Conservation (phyloP, 2,329 filamentous ascomycete species). For the Fusarium sp. region DNA sequence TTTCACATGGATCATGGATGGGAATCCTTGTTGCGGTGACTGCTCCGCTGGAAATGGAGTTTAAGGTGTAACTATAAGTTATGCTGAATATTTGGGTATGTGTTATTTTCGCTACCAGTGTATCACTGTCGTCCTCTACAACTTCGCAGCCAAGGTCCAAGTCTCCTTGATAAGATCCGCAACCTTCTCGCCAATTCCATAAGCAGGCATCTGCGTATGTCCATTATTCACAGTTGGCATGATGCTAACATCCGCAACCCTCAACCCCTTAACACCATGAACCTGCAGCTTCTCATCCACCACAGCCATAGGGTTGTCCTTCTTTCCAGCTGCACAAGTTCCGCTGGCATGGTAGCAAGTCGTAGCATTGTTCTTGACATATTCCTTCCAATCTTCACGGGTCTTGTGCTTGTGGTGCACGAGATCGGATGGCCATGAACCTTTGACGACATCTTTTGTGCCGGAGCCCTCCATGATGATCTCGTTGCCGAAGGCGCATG, state of each 20-base stretch:
- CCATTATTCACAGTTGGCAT: slow-evolving; percentile 63
- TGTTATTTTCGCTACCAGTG: neutral
- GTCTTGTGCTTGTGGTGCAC: slow-evolving; percentile 64
- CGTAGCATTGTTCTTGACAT: slow-evolving; percentile 68
- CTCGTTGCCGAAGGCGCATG: slow-evolving; percentile 68
- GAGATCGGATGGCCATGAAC: slow-evolving; percentile 65
- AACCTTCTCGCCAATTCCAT: slow-evolving; percentile 65
- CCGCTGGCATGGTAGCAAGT: slow-evolving; percentile 57
- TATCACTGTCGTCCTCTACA: neutral
- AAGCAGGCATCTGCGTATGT: slow-evolving; percentile 66
- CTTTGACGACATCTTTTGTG: slow-evolving; percentile 69
- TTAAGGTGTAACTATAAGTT: neutral
- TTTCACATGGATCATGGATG: neutral
- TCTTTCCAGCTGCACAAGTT: slow-evolving; percentile 50
- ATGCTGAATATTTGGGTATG: neutral
- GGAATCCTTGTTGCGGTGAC: neutral
- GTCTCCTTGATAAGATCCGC: slow-evolving; percentile 60
- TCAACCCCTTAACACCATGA: slow-evolving; percentile 61
- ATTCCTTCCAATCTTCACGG: slow-evolving; percentile 64
- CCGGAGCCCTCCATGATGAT: slow-evolving; percentile 67
- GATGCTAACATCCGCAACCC: slow-evolving; percentile 64
- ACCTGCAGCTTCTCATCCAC: slow-evolving; percentile 65
- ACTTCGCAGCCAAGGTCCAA: slow-evolving; percentile 13
- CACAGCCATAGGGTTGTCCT: slow-evolving; percentile 62
- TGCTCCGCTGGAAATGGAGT: neutral